These are phyloP conservation scores for Penicillium ochrochloron DNA, from an alignment of 495 filamentous ascomycete species.

Conservation along the genomic window DNA sequence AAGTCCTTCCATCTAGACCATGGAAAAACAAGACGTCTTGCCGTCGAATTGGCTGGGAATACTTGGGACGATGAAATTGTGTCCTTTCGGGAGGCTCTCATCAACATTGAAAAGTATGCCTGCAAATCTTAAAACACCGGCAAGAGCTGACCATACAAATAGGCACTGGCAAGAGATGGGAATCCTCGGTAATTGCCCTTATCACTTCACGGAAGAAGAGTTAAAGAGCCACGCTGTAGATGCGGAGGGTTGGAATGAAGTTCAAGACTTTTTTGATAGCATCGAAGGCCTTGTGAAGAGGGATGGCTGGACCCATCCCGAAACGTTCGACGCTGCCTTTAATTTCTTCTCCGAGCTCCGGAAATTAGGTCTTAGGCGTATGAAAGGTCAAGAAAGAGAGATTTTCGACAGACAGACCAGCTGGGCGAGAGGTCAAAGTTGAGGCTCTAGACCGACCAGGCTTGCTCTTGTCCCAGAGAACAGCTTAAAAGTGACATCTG, in stretches of 20 bases:
- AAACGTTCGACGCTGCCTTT: constrained; percentile 34
- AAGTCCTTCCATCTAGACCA: constrained; percentile 32
- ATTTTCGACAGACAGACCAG: constrained; percentile 28
- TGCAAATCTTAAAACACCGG: no score
- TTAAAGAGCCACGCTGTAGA: constrained; percentile 33
- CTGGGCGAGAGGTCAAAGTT: constrained; percentile 19
- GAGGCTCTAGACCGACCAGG: no score
- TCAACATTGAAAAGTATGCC: constrained; percentile 31
- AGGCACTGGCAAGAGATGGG: constrained; percentile 35
- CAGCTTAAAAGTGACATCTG: no score
- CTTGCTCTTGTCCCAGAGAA: no score
- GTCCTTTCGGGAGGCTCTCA: constrained; percentile 36
- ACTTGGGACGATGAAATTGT: constrained; percentile 46
- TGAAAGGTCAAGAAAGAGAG: constrained; percentile 26
- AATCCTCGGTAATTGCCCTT: constrained; percentile 33
- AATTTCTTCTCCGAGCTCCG: constrained; percentile 30
- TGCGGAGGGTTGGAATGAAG: constrained; percentile 44
- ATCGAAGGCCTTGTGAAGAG: constrained; percentile 37
- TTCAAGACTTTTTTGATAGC: constrained; percentile 41
- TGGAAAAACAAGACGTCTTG: constrained; percentile 36
- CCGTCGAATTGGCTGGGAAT: constrained; percentile 32
- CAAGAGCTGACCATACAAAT: no score
- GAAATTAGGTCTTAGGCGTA: constrained; percentile 20
- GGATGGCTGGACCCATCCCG: constrained; percentile 45
- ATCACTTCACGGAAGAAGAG: constrained; percentile 39